Evolutionary conservation across 805 yeast species (phyloP), one percentile per base, ranked within the genome.

Genomic region (Yarrowia sp.): DNA sequence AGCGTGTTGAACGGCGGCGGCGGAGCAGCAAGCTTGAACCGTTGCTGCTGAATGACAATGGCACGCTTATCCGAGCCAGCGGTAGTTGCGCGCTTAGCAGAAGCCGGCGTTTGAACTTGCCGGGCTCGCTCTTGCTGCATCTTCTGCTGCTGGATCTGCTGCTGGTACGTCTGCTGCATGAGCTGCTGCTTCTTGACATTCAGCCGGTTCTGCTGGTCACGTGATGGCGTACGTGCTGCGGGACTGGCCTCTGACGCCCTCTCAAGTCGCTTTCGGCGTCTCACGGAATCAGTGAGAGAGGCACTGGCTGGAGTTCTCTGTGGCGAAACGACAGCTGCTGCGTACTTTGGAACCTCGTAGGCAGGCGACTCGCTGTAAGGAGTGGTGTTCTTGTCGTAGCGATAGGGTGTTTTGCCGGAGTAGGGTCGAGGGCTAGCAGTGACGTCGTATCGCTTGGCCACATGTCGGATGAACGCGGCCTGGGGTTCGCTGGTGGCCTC

Each of bases 191-290:
- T 28, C n/a, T 41, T 55, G n/a, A 13, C 41, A 18, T 33, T 35
- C 41, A 39, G 38, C 13, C 61, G 45, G 28, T 28, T 22, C 28
- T 28, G 35, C n/a, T 41, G 61, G 38, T 41, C 60, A 17, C 61
- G 61, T 5, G 61, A 55, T 10, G 61, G 61, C 7, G 61, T 55
- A 3, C 45, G 47, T 11, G 36, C 61, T 7, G 61, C 45, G 2
- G 61, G 61, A 31, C 47, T 55, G 22, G 47, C 38, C 18, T 41
- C 61, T 15, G 45, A 22, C 1, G 47, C 47, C 13, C 61, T 55
- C 47, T 55, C 61, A 10, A 55, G 61, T 15, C 61, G 61, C 33
- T 55, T 55, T 22, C 61, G 45, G 7, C 61, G 61, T 55, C 61
- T 55, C 38, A 55, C 61, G 2, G 61, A 55, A 31, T 55, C 47